Evolutionary conservation across 2,329 filamentous ascomycete genomes (phyloP), one percentile per base, ranked within the genome.

Genomic region (Neopestalotiopsis sp.): DNA sequence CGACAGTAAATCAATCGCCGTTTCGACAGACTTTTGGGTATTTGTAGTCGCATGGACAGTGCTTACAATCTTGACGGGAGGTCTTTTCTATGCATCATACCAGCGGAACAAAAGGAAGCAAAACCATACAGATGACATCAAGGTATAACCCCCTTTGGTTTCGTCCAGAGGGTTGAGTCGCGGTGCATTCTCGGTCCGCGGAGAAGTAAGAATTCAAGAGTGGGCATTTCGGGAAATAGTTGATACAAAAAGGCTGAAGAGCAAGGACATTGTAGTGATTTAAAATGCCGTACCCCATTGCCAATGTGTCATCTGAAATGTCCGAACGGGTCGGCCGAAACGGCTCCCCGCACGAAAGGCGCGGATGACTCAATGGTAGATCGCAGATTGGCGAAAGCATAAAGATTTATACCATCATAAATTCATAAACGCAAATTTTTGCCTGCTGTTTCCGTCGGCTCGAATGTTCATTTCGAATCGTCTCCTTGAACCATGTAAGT

Each of bases 1-100:
- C 59, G 69, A 71, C 17, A 45, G 9, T 5, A 34, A 28, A 5
- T 20, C 24, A 61, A 32, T 40, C 1, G 30, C 17, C 12, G 67
- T 69, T 28, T n/a, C 42, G 14, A 20, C 17, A 70, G 59, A 70
- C 42, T 69, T 70, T 17, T 70, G 69, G 69, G 64, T 70, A 24
- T 69, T 70, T 38, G 53, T 70, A 24, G 65, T 67, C 6, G 12
- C 69, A 14, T 70, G 69, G 69, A 38, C 34, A 7, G 5, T 38
- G 5, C 34, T 38, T 7, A 38, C 34, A 10, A 1, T 38, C 10
- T 10, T 38, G 6, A 38, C 34, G 34, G 34, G 34, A 38, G 34
- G 34, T 3, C 5, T 38, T 1, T 38, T 38, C 2, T 38, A 38
- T 38, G 34, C 34, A 7, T 38, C 34, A 38, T 38, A 38, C 5